A percentile compares a stretch with the other conserved stretches of the same genome.
These are phyloP conservation scores for Chlorella sp. DNA, from an alignment of 139 green algal genomes.

Conservation along the genomic window DNA sequence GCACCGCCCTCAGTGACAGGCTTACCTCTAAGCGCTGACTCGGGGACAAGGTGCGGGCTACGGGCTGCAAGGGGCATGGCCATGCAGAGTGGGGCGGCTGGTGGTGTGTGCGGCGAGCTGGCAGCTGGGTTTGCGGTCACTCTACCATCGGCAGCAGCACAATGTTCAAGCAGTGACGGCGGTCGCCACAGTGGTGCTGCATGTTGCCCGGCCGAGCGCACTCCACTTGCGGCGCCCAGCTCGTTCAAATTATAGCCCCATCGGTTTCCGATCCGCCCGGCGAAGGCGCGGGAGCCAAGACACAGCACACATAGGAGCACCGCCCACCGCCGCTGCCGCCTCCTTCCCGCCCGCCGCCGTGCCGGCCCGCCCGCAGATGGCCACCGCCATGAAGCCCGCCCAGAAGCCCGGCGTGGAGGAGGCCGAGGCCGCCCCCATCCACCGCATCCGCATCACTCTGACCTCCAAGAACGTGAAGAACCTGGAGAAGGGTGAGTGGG, in stretches of 20 bases:
- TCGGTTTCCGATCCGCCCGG: neutral
- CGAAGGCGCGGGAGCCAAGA: neutral
- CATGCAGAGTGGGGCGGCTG: neutral
- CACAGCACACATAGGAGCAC: neutral
- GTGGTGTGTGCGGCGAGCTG: neutral
- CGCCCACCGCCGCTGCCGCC: neutral
- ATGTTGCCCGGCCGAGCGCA: neutral
- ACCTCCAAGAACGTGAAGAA: constrained; percentile 96
- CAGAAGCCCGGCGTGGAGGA: constrained; percentile 83
- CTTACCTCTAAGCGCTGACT: constrained; percentile 42
- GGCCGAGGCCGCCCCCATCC: constrained; percentile 63
- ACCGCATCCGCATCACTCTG: constrained; percentile 99
- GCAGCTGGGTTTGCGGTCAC: no score
- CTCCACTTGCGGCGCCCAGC: neutral
- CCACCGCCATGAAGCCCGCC: constrained; percentile 49
- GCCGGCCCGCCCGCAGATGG: constrained; percentile 40
- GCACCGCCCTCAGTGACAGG: constrained; percentile 51
- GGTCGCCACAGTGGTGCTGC: neutral
- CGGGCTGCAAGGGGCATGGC: neutral
- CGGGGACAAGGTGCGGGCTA: constrained; percentile 42
- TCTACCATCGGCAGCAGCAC: no score
- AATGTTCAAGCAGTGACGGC: neutral
- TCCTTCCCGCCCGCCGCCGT: neutral
- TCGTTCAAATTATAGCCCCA: neutral
- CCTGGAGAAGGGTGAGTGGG: constrained; percentile 93